These are phyloP conservation scores for Oryza glaberrima DNA, from an alignment of 176 grass and related monocot species.

Conservation along the genomic window DNA sequence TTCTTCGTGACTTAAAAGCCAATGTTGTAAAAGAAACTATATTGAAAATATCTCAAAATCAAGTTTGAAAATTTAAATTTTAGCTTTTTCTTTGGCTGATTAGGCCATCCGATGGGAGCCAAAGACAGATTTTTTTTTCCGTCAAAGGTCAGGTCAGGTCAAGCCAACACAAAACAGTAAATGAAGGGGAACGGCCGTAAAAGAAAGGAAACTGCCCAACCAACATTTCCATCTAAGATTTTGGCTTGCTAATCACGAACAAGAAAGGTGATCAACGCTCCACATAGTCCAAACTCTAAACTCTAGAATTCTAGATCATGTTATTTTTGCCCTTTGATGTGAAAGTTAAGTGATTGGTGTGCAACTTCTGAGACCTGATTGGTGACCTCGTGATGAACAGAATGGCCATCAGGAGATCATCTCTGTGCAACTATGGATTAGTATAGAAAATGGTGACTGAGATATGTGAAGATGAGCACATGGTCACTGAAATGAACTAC, in stretches of 20 bases:
- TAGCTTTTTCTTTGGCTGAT: no score
- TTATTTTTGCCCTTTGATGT: neutral
- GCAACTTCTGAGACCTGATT: neutral
- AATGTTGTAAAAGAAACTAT: no score
- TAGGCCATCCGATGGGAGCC: no score
- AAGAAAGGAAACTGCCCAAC: no score
- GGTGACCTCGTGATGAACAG: neutral
- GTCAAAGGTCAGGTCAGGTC: neutral
- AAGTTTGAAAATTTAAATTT: no score
- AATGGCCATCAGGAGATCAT: constrained; percentile 17
- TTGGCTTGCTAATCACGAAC: neutral
- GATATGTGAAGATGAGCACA: neutral
- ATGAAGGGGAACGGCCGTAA: neutral
- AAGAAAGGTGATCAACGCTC: neutral
- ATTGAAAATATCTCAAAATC: no score
- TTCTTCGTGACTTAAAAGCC: no score
- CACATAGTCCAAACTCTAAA: neutral
- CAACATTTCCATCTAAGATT: neutral
- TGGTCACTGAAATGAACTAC: neutral
- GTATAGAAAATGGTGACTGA: neutral
- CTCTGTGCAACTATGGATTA: neutral
- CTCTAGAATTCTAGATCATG: neutral
- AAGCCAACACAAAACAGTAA: neutral
- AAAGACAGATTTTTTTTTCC: no score
- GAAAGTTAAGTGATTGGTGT: neutral